Conservation (phyloP, 2,329 filamentous ascomycete species). For the Didymella exigua region DNA sequence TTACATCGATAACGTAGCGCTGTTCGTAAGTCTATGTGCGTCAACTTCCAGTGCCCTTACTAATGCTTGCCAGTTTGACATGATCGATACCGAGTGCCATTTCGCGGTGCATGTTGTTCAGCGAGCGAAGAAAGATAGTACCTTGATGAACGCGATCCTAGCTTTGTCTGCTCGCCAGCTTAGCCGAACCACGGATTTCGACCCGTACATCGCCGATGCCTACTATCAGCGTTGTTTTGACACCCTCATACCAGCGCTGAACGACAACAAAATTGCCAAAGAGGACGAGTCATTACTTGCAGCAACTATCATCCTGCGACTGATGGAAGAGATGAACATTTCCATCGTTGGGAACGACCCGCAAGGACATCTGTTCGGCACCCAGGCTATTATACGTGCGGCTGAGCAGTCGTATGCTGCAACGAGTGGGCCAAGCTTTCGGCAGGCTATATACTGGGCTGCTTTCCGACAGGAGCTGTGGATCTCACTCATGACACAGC, state of each 20-base stretch:
- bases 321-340: constrained; percentile 52
- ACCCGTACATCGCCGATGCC: constrained; percentile 50
- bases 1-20: constrained; percentile 46
- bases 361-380: constrained; percentile 49
- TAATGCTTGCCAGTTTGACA: constrained; percentile 38
- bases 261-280: constrained; percentile 47
- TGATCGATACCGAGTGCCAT: constrained; percentile 42
- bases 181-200: constrained; percentile 48
- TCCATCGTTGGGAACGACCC: constrained; percentile 44
- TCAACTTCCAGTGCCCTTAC: background rate
- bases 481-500: constrained; percentile 47
- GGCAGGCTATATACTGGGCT: constrained; percentile 47
- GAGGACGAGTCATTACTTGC: constrained; percentile 50
- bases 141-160: constrained; percentile 51
- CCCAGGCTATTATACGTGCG: constrained; percentile 45
- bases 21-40: constrained; percentile 35
- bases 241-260: constrained; percentile 49
- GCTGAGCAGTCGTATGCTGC: constrained; percentile 43
- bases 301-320: constrained; percentile 50
- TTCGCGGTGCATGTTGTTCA: constrained; percentile 46
- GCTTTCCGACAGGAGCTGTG: constrained; percentile 48
- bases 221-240: constrained; percentile 51
- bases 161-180: constrained; percentile 52
- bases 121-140: constrained; percentile 45
- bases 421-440: constrained; percentile 39